These are phyloP conservation scores for Globisporangium viniferum DNA, from an alignment of 352 stramenopile species.

Conservation along the genomic window DNA sequence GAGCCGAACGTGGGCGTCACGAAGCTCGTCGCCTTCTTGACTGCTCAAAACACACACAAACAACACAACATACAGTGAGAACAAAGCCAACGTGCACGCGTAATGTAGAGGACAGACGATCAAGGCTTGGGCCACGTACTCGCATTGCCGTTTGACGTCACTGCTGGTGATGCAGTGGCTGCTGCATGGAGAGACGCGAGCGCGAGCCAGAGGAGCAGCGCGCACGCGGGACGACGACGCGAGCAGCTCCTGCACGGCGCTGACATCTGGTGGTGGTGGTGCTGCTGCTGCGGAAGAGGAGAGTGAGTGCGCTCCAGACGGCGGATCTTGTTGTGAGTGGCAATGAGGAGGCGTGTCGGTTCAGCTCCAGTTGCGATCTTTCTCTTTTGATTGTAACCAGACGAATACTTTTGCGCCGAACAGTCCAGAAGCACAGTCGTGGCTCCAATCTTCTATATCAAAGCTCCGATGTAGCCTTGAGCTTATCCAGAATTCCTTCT, in stretches of 20 bases:
- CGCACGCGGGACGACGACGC: background rate
- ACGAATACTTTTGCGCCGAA: no score
- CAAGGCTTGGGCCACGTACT: background rate
- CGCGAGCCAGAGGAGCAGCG: slow-evolving; percentile 2
- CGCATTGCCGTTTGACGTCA: slow-evolving; percentile 2
- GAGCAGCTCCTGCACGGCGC: background rate
- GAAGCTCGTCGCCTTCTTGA: slow-evolving; percentile 31
- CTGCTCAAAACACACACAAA: background rate
- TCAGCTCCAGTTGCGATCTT: background rate
- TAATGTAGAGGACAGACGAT: background rate
- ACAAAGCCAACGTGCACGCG: background rate
- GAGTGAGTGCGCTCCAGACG: background rate
- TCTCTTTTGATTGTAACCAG: background rate
- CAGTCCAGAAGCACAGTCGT: no score
- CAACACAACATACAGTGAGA: background rate
- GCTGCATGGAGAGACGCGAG: background rate
- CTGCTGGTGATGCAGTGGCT: background rate
- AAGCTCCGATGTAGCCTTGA: no score
- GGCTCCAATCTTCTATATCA: no score
- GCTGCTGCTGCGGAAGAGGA: background rate
- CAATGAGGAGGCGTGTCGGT: background rate
- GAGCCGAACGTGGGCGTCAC: slow-evolving; percentile 44
- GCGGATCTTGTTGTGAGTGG: background rate
- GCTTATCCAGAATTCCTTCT: no score
- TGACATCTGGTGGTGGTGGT: background rate